Evolutionary conservation across 768 basidiomycete species (phyloP).

Genomic region (Leucocoprinus leucothites): DNA sequence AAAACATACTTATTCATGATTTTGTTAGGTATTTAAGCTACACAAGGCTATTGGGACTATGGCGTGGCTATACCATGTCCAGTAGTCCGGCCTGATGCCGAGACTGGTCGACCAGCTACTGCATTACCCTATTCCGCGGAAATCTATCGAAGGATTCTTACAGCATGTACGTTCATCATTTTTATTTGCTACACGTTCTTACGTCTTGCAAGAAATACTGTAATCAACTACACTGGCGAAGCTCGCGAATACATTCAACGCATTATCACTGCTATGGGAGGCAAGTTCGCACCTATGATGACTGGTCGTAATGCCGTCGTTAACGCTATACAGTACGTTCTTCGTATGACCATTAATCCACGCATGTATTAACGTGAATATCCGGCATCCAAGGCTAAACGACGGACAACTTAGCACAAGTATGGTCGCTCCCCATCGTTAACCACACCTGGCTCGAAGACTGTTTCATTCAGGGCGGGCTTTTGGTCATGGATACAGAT

Average conservation of each 20-base stretch:
- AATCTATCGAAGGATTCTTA: slow-evolving; percentile 55
- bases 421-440: slow-evolving; percentile 84
- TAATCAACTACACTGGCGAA: slow-evolving; percentile 88
- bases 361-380: too few species aligned
- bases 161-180: slow-evolving; percentile 47
- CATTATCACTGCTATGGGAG: slow-evolving; percentile 75
- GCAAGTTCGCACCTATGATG: slow-evolving; percentile 80
- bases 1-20: background rate
- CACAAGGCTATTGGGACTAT: slow-evolving; percentile 73
- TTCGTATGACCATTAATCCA: background rate
- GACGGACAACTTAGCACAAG: slow-evolving; percentile 67
- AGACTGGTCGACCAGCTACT: slow-evolving; percentile 72
- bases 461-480: slow-evolving; percentile 79
- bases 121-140: slow-evolving; percentile 78
- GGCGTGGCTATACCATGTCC: slow-evolving; percentile 80
- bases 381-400: slow-evolving; percentile 50
- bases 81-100: slow-evolving; percentile 56
- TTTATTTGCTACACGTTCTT: too few species aligned
- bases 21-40: slow-evolving; percentile 51
- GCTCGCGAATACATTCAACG: slow-evolving; percentile 86
- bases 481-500: slow-evolving; percentile 57
- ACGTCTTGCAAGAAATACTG: slow-evolving; percentile 55
- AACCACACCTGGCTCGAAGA: slow-evolving; percentile 94
- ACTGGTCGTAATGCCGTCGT: slow-evolving; percentile 72
- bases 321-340: slow-evolving; percentile 76